Percentiles rank a stretch among this genome's conserved stretches.
phyloP scores from a whole-genome alignment of 257 asterid genomes.

The Gentiana dahurica region DNA sequence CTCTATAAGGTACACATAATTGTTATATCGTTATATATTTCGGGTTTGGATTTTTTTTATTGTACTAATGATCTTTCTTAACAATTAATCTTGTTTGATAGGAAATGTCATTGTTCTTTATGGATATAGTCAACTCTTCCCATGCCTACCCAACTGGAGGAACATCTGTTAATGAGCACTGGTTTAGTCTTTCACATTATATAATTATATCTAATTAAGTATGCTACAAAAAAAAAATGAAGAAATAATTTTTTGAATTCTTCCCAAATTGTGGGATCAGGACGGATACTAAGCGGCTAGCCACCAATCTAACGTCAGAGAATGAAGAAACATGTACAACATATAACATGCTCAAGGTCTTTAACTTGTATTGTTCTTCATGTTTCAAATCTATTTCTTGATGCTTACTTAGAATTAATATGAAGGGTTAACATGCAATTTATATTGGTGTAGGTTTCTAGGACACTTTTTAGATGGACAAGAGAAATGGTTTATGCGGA shows the following conservation, averaged over 20 bases:
- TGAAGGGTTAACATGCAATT: not conserved
- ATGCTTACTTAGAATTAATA: too few relatives aligned
- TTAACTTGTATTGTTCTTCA: too few relatives aligned
- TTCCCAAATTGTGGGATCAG: conserved; percentile 18
- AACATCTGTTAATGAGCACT: conserved; percentile 60
- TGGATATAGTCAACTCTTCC: conserved; percentile 80
- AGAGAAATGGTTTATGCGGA: conserved; percentile 85
- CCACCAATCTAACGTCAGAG: conserved; percentile 41
- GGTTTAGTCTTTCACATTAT: conserved; percentile 25
- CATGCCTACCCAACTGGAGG: conserved; percentile 96
- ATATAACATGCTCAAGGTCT: conserved; percentile 93
- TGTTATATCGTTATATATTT: too few relatives aligned
- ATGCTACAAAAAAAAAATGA: too few relatives aligned
- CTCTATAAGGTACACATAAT: conserved; percentile 45
- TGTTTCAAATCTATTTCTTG: too few relatives aligned
- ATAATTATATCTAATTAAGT: too few relatives aligned
- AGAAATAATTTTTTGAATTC: too few relatives aligned
- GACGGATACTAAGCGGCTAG: conserved; percentile 71
- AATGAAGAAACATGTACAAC: conserved; percentile 93
- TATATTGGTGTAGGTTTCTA: conserved; percentile 47
- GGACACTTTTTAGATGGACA: conserved; percentile 81
- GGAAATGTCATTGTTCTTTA: conserved; percentile 70
- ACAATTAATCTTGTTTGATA: conserved; percentile 16
- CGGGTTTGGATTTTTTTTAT: not conserved
- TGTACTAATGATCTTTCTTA: not conserved